Base-by-base conservation (phyloP, 306 rosid species). In the Vigna reflexopilosa region DNA sequence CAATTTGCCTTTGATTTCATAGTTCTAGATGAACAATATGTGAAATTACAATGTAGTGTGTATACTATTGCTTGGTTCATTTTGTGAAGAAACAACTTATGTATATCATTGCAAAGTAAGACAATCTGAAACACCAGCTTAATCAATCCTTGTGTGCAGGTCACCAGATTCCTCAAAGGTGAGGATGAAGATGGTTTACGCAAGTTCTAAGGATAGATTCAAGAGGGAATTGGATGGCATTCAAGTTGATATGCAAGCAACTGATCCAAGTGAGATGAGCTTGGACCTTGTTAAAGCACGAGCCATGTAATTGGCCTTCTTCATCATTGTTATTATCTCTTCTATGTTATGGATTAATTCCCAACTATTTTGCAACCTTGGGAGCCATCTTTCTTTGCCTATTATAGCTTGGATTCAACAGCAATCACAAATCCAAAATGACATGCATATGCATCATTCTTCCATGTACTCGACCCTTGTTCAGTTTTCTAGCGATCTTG, bases 171-270 rank as follows among this genome's bases (percentile, higher is more conserved):
- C 75, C 51, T 86, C 98, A 44, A 86, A 67, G 87, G 98, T 93
- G 88, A 93, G 96, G 89, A 89, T 86, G 92, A 93, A 93, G 87
- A 93, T 93, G 96, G 94, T 93, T 80, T 93, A 93, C 80, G 98
- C 98, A 52, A 93, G 98, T 80, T 93, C 96, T 40, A 93, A 91
- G 82, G 98, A 93, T 61, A 89, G 96, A 80, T 93, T 93, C 91
- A 93, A 90, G 81, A 89, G 98, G 73, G 98, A 91, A 72, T 83
- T 93, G 88, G 98, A 93, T 14, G 96, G 96, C 10, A 90, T 93
- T 81, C 93, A 90, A 81, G 86, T 89, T 14, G 98, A 93, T 44
- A 81, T 93, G 56, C 98, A 93, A 85, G 98, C 96, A 75, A 93
- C 98, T 71, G 98, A 93, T 88, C 93, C 96, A 59, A 93, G 96